Base-by-base conservation (phyloP, 2,329 filamentous ascomycete genomes). In the Furcasterigmium furcatum region DNA sequence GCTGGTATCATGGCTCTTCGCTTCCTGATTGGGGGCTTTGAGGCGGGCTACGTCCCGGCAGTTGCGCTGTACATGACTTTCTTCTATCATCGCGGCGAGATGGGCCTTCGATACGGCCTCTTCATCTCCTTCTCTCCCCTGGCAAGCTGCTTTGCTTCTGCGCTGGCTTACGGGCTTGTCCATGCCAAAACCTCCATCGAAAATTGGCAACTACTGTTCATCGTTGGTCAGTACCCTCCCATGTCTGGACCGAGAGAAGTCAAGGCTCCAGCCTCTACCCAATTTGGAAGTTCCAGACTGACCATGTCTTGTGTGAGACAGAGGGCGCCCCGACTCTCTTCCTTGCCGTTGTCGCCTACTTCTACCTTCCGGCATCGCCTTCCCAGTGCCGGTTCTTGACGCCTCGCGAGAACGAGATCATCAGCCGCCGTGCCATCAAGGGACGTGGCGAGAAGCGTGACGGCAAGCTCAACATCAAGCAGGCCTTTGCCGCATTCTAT, bases 101-200 rank as follows among this genome's bases (percentile, higher is more conserved):
- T 91, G 9, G 88, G 86, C 2, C 76, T 87, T 47, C 74, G 87
- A 21, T 85, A 80, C 14, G 87, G 85, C 9, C 67, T 91, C 6
- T 87, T 88, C 61, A 76, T 91, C 45, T 84, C 83, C 0, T 85
- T 63, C 10, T 82, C 83, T 0, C 83, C 84, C 2, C 67, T 88
- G 24, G 84, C 84, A 10, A 86, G 82, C 48, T 81, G 78, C 1
- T 87, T 87, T 55, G 82, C 84, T 0, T 81, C 84, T 3, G 82
- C 80, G 4, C 67, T 85, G 6, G 82, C 82, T 2, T 85, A 82
- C 47, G 80, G 75, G 5, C 85, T 88, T 58, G 82, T 81, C 9
- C 77, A 78, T 22, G 76, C 77, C 12, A 70, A 74, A 50, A 68
- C 72, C 3, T 59, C 68, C 6, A 62, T 88, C 36, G 73, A 78